Base-by-base conservation (phyloP, 495 filamentous ascomycete species). In the Aspergillus saccharolyticus region DNA sequence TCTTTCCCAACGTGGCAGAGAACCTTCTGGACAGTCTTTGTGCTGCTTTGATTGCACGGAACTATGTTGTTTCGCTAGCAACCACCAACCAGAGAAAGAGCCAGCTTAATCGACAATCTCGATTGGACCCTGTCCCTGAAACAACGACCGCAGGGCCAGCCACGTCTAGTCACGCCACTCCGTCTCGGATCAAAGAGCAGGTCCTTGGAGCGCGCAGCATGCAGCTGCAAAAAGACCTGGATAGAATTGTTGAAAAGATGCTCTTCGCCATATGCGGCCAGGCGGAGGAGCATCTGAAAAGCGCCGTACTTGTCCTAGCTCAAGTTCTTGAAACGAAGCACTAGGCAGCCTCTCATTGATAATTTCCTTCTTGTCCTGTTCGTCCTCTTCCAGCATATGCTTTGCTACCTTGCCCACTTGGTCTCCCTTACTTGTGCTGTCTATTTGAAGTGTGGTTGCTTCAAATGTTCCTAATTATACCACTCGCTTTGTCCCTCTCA, bases 1-100 rank as follows among this genome's bases (percentile, higher is more conserved):
- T 86, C 20, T 88, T 87, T 53, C 80, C 82, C 0, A 55, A 73
- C 8, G 79, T 76, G 20, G 70, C 80, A 5, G 78, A 84, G 51
- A 78, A 75, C 53, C 66, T 84, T 4, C 79, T 84, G 25, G 81
- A 85, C 47, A 76, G 82, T 5, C 76, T 88, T n/a, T 87, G 85
- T 55, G 84, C 84, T 1, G 79, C 84, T 42, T 61, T 88, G 19
- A 73, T 87, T 18, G 84, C 81, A 0, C 82, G 81, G 54, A 86
- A 86, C 59, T 85, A 85, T 64, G 66, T 86, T 24, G 67, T 75
- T 55, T 77, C 74, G 0, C 56, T 76, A 25, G 63, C 70, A 24
- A 62, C 60, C 0, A 52, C 60, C 19, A 62, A 72, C 25, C 66
- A 71, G 15, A 64, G 60, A 57, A 63, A 62, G 48, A 44, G 59